Evolutionary conservation across 2,329 filamentous ascomycete species (phyloP).

Genomic region (Monilinia fructigena): DNA sequence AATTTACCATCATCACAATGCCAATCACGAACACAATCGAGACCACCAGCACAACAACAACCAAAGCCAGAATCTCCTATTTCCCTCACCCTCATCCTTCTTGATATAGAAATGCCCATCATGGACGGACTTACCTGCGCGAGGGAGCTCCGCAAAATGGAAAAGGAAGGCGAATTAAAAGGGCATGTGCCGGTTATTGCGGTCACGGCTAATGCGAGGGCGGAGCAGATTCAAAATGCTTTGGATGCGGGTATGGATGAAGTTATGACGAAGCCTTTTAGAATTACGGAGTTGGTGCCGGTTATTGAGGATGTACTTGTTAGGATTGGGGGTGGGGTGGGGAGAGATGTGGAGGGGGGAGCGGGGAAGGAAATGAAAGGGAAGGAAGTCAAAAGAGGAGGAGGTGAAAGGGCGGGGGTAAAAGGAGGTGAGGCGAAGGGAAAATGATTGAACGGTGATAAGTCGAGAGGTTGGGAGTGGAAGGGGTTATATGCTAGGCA

Average conservation of each 20-base stretch:
- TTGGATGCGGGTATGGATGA: constrained; percentile 72
- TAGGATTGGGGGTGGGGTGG: background rate
- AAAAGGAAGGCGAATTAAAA: constrained; percentile 56
- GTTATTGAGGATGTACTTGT: background rate
- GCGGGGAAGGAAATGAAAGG: background rate
- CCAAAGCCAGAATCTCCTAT: background rate
- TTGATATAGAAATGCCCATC: constrained; percentile 81
- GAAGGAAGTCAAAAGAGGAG: background rate
- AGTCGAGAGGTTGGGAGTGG: too few relatives aligned
- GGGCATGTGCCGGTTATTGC: constrained; percentile 70
- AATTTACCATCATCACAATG: background rate
- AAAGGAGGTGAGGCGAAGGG: background rate
- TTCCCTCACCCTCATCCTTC: constrained; percentile 55
- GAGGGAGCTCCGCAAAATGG: constrained; percentile 63
- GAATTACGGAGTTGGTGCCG: constrained; percentile 13
- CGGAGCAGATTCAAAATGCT: constrained; percentile 69
- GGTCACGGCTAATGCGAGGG: constrained; percentile 73
- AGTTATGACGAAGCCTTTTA: constrained; percentile 75
- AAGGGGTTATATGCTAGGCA: too few relatives aligned
- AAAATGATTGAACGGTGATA: too few relatives aligned
- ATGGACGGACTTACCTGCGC: constrained; percentile 78
- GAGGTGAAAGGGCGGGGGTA: background rate
- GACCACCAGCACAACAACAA: background rate
- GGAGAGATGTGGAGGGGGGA: background rate
- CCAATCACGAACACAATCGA: background rate